phyloP scores from a whole-genome alignment of 306 rosid species.

The Begonia masoniana region DNA sequence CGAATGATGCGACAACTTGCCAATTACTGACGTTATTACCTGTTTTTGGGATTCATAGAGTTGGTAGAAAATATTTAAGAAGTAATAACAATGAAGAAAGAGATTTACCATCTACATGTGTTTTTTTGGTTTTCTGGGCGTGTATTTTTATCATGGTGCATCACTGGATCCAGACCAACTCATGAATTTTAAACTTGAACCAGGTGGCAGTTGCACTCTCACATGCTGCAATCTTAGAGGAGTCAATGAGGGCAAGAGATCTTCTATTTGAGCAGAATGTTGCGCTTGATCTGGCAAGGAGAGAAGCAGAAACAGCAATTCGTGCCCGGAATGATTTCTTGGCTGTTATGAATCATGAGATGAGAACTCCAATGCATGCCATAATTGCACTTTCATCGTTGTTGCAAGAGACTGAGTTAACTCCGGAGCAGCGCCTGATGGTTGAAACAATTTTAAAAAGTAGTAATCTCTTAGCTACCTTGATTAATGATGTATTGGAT shows the following conservation, averaged over 20 bases:
- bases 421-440: slow-evolving; percentile 94
- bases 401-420: slow-evolving; percentile 83
- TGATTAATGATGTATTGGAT: slow-evolving; percentile 87
- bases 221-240: slow-evolving; percentile 97
- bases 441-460: slow-evolving; percentile 86
- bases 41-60: no score
- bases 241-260: slow-evolving; percentile 98
- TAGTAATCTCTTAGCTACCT: slow-evolving; percentile 84
- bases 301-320: slow-evolving; percentile 99
- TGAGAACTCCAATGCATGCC: slow-evolving; percentile 99
- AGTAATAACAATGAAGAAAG: no score
- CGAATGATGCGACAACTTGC: no score
- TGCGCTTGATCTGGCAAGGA: slow-evolving; percentile 92
- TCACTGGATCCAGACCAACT: no score
- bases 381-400: slow-evolving; percentile 91
- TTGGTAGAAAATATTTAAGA: no score
- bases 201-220: slow-evolving; percentile 99
- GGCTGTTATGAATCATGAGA: slow-evolving; percentile 98
- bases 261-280: slow-evolving; percentile 87
- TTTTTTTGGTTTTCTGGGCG: no score
- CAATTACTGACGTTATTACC: no score
- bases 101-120: no score
- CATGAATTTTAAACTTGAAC: slow-evolving; percentile 1
- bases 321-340: slow-evolving; percentile 96
- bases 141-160: no score